Base-by-base conservation (phyloP, 306 rosid species). In the Acacia melanoxylon region DNA sequence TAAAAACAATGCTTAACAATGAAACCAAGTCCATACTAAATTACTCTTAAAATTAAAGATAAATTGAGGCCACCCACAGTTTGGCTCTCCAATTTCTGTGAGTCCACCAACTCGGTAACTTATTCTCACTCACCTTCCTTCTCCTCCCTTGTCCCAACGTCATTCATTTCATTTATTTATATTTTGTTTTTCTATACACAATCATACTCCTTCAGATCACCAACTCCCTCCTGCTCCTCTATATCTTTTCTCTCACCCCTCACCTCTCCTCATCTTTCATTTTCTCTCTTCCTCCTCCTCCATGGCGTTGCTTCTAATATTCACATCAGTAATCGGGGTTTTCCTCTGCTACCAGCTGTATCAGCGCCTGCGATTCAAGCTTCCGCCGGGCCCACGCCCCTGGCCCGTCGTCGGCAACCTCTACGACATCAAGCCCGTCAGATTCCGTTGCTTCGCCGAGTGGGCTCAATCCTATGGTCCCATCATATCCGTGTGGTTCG, bases 381-480 rank as follows among this genome's bases (percentile, higher is more conserved):
- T 93, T 44, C 98, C 98, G 0, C 98, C 98, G 0, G 98, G 98
- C 3, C 98, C 98, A 1, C 89, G 89, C 0, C 90, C 98, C 0
- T 88, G 88, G 95, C 98, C 98, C 8, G 76, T 95, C 1, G 94
- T 95, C 44, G 98, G 98, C 5, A 95, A 95, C 85, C 97, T 95
- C 48, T 90, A 91, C 86, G 91, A 91, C 86, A 84, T 95, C 2
- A 89, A 90, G 48, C 98, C 98, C 1, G 94, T 93, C 20, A 80
- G 97, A 42, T 90, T 95, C 91, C 91, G 97, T 0, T 95, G 98
- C 88, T 95, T 85, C 45, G 87, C 92, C 0, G 95, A 95, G 74
- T 95, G 98, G 98, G 91, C 98, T 0, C 87, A 91, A 29, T 42
- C 84, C 1, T 95, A 88, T 7, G 98, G 98, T 0, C 97, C 98